Conservation (phyloP, 169 alveolate genomes). For the Toxoplasma gondii region DNA sequence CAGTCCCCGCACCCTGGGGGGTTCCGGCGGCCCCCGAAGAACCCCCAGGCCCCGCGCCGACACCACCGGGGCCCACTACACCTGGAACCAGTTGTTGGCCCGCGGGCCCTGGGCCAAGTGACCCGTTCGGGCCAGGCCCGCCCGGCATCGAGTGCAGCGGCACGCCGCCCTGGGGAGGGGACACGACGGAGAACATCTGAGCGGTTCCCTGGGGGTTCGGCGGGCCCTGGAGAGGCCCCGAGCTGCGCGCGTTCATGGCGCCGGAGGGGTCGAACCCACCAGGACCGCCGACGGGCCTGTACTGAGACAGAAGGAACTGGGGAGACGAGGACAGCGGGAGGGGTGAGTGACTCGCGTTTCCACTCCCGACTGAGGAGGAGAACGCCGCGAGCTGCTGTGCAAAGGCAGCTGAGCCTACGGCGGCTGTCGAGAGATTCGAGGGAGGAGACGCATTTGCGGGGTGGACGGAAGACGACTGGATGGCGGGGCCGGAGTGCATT, state of each 20-base stretch:
- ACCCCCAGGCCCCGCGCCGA: neutral
- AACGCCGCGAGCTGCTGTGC: slow-evolving; percentile 30
- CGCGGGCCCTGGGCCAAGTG: neutral
- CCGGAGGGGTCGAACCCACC: neutral
- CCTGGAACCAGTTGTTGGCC: neutral
- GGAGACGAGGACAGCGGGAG: neutral
- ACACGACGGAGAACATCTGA: neutral
- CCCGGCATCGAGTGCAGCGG: neutral
- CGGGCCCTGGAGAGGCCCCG: neutral
- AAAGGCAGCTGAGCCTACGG: slow-evolving; percentile 31
- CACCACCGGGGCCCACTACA: neutral
- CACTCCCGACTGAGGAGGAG: neutral
- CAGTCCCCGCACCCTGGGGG: neutral
- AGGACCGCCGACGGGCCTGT: neutral
- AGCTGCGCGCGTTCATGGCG: neutral
- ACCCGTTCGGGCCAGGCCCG: neutral
- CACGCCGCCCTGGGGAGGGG: neutral
- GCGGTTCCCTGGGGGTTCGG: neutral
- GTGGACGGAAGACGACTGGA: neutral
- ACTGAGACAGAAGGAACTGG: neutral
- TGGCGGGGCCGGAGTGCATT: neutral
- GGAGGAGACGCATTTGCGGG: neutral
- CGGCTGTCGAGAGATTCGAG: neutral
- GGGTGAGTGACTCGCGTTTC: neutral
- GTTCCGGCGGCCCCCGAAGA: neutral